Base-by-base conservation (phyloP, 1,284 basidiomycete genomes). In the Pascua guehoae region DNA sequence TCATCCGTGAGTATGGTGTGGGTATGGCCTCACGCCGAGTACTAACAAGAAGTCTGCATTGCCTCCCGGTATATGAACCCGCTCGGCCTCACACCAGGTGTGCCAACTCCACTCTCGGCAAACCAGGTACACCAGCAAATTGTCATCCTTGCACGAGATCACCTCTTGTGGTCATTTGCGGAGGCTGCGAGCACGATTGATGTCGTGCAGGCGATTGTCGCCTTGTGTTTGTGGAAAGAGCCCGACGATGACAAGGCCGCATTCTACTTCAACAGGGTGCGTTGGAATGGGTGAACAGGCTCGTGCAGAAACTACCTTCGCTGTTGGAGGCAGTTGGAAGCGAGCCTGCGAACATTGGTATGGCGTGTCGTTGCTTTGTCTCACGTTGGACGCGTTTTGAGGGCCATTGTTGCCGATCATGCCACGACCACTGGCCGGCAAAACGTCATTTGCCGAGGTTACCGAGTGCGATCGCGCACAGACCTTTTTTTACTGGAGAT, bases 231-330 rank as follows among this genome's bases (percentile, higher is more conserved):
- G 12, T 65, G 67, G 60, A 72, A 72, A 49, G 70, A 72, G 52
- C 67, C 70, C 5, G 69, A 72, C 32, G 70, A 72, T 50, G 69
- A 72, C 46, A 72, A 70, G 54, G 66, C 70, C 4, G 62, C 66
- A 15, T 70, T 64, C 51, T 67, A 69, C 47, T 67, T 72, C 44
- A 70, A 65, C 54, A 55, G 70, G 39, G 69, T 70, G 42, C 32
- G 66, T 60, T 8, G 7, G 42, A 38, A 14, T 11, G 7, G 4
- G 24, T 32, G 24, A 4, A 32, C 24, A 32, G 24, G 24, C 24
- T 32, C 24, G 24, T 32, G 24, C 24, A 32, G 24, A 32, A 32
- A 32, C 24, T 32, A 7, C 7, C 4, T 32, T 32, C 4, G 24
- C 24, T 32, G 7, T 32, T 32, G 24, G 24, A 32, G 24, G 24